phyloP scores from a whole-genome alignment of 2,329 filamentous ascomycete species.

The Diaporthe humulicola region DNA sequence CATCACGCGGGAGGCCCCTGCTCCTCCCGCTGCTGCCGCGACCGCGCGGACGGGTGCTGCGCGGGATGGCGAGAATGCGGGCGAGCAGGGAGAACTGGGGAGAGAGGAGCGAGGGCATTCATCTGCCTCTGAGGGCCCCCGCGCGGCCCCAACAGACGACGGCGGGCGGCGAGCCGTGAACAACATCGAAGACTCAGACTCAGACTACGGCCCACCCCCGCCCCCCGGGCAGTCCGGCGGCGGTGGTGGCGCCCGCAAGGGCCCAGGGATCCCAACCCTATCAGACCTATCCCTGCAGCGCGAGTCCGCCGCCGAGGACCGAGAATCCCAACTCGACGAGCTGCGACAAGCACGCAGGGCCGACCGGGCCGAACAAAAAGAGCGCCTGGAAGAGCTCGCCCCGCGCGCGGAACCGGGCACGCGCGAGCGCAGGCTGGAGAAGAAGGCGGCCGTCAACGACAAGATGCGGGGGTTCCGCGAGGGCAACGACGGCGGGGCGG shows the following conservation, averaged over 20 bases:
- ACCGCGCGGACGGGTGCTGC: not conserved
- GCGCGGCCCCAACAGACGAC: not conserved
- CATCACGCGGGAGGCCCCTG: constrained; percentile 34
- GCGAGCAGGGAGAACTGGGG: constrained; percentile 30
- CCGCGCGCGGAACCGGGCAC: constrained; percentile 88
- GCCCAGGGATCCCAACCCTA: constrained; percentile 77
- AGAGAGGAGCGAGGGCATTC: not conserved
- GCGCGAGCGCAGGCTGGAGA: constrained; percentile 87
- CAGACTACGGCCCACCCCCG: constrained; percentile 68
- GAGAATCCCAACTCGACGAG: constrained; percentile 59
- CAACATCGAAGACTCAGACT: constrained; percentile 67
- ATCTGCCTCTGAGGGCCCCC: constrained; percentile 32
- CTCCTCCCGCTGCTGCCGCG: not conserved
- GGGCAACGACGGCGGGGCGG: constrained; percentile 59
- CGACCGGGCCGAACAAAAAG: constrained; percentile 77
- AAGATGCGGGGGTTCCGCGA: constrained; percentile 81
- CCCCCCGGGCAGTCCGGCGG: constrained; percentile 61
- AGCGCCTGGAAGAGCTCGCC: constrained; percentile 82
- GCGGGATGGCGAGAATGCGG: not conserved
- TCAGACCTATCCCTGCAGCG: constrained; percentile 78
- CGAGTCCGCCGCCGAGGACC: constrained; percentile 65
- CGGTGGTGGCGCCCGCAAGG: constrained; percentile 52
- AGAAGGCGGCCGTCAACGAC: constrained; percentile 79
- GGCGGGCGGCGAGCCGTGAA: constrained; percentile 34
- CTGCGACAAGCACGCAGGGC: constrained; percentile 72